Percentiles rank a stretch among this genome's conserved stretches.
Evolutionary conservation across 1,284 basidiomycete genomes (phyloP).

Genomic region (Moniliophthora roreri): DNA sequence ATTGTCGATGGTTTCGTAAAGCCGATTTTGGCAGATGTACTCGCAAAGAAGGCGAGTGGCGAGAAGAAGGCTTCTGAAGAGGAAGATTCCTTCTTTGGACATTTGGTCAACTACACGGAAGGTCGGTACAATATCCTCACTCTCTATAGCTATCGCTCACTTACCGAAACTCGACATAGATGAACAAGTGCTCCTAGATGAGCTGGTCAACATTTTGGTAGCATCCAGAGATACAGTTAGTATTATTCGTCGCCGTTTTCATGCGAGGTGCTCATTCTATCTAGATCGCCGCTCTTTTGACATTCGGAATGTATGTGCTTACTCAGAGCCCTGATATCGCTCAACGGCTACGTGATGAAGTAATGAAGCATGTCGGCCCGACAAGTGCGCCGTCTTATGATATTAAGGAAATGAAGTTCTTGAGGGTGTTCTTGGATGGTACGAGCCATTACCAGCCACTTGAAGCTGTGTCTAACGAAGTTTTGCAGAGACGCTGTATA

Average conservation of each 20-base stretch:
- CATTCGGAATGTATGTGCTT: conserved; percentile 46
- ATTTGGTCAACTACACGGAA: conserved; percentile 39
- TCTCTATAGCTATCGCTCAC: background rate
- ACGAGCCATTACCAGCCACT: too few relatives aligned
- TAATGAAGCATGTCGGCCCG: conserved; percentile 37
- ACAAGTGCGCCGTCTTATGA: conserved; percentile 28
- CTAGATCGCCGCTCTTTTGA: conserved; percentile 39
- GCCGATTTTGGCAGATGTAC: conserved; percentile 40
- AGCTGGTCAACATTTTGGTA: conserved; percentile 37
- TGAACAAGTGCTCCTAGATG: conserved; percentile 35
- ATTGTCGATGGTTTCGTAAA: conserved; percentile 39
- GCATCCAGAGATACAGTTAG: conserved; percentile 42
- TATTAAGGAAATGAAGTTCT: conserved; percentile 33
- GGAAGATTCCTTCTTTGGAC: conserved; percentile 36
- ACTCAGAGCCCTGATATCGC: conserved; percentile 41
- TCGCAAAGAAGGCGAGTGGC: conserved; percentile 22
- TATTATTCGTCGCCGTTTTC: background rate
- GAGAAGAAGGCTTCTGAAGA: conserved; percentile 22
- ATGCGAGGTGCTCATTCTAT: background rate
- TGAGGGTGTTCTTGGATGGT: conserved; percentile 35
- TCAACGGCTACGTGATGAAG: conserved; percentile 38
- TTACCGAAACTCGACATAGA: conserved; percentile 23
- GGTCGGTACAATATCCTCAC: conserved; percentile 26
- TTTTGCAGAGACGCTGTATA: conserved; percentile 30
- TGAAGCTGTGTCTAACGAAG: too few relatives aligned